Evolutionary conservation across 441 rosid species (phyloP).

Genomic region (Adansonia madagascariensis): DNA sequence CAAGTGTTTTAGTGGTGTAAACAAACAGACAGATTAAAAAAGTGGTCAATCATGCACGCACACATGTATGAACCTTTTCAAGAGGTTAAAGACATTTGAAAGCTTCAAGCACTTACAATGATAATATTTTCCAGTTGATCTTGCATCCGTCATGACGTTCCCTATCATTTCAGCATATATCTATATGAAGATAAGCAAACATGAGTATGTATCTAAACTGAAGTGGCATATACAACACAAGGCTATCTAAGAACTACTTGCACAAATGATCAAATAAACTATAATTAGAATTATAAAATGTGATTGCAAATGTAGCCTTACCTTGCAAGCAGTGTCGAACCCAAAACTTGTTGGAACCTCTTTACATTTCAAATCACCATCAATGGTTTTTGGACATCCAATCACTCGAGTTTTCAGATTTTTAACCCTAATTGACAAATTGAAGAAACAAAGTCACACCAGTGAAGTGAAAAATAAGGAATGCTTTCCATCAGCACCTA

Average conservation of each 20-base stretch:
- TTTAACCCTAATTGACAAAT: slow-evolving; percentile 55
- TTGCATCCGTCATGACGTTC: slow-evolving; percentile 98
- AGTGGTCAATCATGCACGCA: not conserved
- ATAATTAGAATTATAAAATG: not conserved
- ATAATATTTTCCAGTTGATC: slow-evolving; percentile 98
- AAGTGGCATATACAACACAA: not conserved
- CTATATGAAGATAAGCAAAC: slow-evolving; percentile 43
- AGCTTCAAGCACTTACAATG: slow-evolving; percentile 69
- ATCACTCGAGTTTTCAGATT: slow-evolving; percentile 84
- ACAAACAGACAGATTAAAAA: not conserved
- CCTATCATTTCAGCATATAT: slow-evolving; percentile 99
- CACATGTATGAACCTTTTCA: not conserved
- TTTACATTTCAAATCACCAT: slow-evolving; percentile 97
- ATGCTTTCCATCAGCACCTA: not conserved
- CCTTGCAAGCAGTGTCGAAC: slow-evolving; percentile 99
- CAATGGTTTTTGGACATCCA: slow-evolving; percentile 99
- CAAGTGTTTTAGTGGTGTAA: not conserved
- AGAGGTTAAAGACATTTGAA: slow-evolving; percentile 14
- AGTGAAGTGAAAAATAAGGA: not conserved
- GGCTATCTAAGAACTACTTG: not conserved
- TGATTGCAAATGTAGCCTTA: slow-evolving; percentile 29
- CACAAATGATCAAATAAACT: not conserved
- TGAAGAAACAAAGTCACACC: not conserved
- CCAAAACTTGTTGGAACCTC: slow-evolving; percentile 99
- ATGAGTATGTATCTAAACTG: not conserved